Evolutionary conservation across 2,329 filamentous ascomycete genomes (phyloP).

Genomic region (Macrophomina pseudophaseolina): DNA sequence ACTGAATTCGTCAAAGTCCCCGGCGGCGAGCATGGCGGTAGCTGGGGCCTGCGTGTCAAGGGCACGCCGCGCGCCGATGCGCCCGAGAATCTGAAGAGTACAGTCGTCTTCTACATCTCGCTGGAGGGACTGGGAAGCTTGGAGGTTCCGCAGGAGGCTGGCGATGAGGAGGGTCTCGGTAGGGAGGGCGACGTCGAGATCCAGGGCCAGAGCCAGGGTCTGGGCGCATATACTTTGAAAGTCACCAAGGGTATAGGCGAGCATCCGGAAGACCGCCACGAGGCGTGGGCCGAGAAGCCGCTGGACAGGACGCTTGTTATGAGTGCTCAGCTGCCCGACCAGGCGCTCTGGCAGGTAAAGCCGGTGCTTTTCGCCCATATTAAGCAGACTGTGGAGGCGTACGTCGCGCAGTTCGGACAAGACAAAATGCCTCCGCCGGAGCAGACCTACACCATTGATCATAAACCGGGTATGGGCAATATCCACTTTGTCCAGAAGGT

Average conservation of each 20-base stretch:
- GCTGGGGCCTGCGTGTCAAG: constrained; percentile 88
- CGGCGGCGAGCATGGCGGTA: constrained; percentile 82
- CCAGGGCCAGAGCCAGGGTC: constrained; percentile 69
- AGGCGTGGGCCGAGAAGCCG: constrained; percentile 70
- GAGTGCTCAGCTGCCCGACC: constrained; percentile 68
- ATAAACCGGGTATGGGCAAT: constrained; percentile 74
- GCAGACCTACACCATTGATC: constrained; percentile 79
- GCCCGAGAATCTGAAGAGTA: constrained; percentile 70
- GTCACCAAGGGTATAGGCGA: constrained; percentile 74
- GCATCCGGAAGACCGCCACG: constrained; percentile 63
- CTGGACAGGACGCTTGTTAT: constrained; percentile 77
- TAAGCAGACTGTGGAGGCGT: constrained; percentile 67
- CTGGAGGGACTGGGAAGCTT: constrained; percentile 77
- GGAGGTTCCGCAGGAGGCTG: constrained; percentile 55
- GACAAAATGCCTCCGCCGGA: constrained; percentile 79
- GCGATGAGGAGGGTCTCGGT: constrained; percentile 57
- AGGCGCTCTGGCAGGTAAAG: constrained; percentile 84
- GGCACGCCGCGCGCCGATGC: constrained; percentile 75
- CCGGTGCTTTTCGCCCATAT: constrained; percentile 65
- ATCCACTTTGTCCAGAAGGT: constrained; percentile 88
- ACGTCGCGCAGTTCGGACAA: constrained; percentile 63
- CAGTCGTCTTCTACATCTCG: constrained; percentile 80
- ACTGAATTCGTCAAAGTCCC: constrained; percentile 94
- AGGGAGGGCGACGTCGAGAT: constrained; percentile 69
- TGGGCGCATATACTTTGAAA: constrained; percentile 81